Conservation (phyloP, 2,329 filamentous ascomycete genomes). For the Calycina marina region DNA sequence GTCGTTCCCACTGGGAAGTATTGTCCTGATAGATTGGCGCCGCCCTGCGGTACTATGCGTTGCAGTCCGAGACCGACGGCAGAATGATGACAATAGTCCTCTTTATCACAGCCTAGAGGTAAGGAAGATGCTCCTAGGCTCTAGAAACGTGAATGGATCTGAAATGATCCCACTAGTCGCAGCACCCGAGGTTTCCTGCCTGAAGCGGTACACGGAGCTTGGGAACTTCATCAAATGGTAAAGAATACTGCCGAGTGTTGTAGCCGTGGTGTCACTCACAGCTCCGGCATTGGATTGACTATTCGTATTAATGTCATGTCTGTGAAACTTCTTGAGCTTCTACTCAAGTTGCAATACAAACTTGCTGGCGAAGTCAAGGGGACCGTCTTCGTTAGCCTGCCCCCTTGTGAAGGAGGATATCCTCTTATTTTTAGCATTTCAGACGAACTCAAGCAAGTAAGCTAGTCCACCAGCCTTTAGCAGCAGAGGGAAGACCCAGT, state of each 20-base stretch:
- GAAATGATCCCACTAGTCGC: slow-evolving; percentile 11
- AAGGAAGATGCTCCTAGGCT: slow-evolving; percentile 29
- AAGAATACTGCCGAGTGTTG: slow-evolving; percentile 30
- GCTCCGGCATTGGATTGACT: slow-evolving; percentile 19
- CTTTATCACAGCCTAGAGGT: slow-evolving; percentile 38
- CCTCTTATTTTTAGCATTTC: slow-evolving; percentile 3
- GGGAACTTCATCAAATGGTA: slow-evolving; percentile 29
- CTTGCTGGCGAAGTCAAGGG: slow-evolving; percentile 28
- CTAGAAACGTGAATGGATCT: slow-evolving; percentile 13
- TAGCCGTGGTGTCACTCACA: slow-evolving; percentile 32
- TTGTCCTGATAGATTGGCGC: slow-evolving; percentile 26
- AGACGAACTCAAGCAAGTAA: slow-evolving; percentile 11
- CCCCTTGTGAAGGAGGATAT: slow-evolving; percentile 10
- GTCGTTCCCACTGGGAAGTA: slow-evolving; percentile 30
- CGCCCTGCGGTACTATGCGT: slow-evolving; percentile 29
- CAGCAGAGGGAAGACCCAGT: slow-evolving; percentile 20
- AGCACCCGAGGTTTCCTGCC: slow-evolving; percentile 22
- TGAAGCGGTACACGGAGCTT: slow-evolving; percentile 12
- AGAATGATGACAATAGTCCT: slow-evolving; percentile 34
- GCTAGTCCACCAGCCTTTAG: slow-evolving; percentile 10
- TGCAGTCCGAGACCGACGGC: slow-evolving; percentile 32
- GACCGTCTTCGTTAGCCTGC: slow-evolving; percentile 7
- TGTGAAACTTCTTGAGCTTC: slow-evolving; percentile 22
- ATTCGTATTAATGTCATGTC: slow-evolving; percentile 19
- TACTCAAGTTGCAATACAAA: slow-evolving; percentile 25